Evolutionary conservation across 257 asterid genomes (phyloP).

Genomic region (Salvia splendens): DNA sequence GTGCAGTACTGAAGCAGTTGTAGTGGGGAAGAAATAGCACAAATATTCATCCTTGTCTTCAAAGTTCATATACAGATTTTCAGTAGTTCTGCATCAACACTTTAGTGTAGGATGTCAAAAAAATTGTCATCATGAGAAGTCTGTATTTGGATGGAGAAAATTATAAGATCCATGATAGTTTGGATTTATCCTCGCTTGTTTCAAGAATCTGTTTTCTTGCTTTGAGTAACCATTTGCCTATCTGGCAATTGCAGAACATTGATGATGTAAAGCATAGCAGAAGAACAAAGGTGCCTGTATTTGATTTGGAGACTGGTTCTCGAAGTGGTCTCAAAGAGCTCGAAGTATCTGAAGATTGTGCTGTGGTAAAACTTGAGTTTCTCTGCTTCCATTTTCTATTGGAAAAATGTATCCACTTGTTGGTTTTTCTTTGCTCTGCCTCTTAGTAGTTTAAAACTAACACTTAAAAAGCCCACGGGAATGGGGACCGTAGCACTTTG

Average conservation of each 20-base stretch:
- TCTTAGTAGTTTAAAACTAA: neutral
- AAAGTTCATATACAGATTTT: constrained; percentile 2
- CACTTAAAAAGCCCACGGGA: no score
- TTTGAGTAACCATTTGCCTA: constrained; percentile 19
- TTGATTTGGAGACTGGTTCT: constrained; percentile 84
- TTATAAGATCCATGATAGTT: constrained; percentile 5
- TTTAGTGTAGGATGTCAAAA: neutral
- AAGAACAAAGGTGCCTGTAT: constrained; percentile 83
- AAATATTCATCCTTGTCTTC: neutral
- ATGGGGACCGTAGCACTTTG: no score
- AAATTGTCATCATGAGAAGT: neutral
- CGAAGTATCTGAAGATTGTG: constrained; percentile 98
- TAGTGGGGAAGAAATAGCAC: neutral
- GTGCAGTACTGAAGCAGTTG: constrained; percentile 10
- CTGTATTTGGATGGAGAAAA: constrained; percentile 18
- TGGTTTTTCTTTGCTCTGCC: constrained; percentile 1
- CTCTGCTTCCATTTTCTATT: constrained; percentile 3
- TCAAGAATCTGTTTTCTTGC: constrained; percentile 8
- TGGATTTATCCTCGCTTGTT: constrained; percentile 16
- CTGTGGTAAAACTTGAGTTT: constrained; percentile 63
- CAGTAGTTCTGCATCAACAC: constrained; percentile 18
- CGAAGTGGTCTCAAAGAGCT: constrained; percentile 93
- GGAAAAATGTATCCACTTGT: neutral
- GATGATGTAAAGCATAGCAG: constrained; percentile 71
- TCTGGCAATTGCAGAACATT: constrained; percentile 64